Base-by-base conservation (phyloP, 2,329 filamentous ascomycete species). In the Neonectria sp. region DNA sequence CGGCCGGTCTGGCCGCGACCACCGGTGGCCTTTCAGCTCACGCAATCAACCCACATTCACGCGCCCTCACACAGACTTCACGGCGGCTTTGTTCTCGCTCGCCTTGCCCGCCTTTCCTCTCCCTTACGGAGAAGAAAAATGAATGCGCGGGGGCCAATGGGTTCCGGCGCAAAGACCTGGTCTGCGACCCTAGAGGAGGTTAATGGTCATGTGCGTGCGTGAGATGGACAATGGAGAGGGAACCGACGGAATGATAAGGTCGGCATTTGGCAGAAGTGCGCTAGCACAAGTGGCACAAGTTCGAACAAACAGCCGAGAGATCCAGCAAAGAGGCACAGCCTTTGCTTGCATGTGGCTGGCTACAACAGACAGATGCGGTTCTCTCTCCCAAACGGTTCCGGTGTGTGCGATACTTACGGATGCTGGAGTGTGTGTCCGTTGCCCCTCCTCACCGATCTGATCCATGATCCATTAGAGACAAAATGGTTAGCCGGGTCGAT, bases 1-100 rank as follows among this genome's bases (percentile, higher is more conserved):
- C 24, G 29, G 24, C 49, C 49, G 55, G 40, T 51, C 55, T 60
- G 55, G 62, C 56, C 56, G 55, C 40, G 62, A 51, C 45, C 56
- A 59, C 56, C 33, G n/a, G 31, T n/a, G 29, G 7, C 31, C 56
- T 48, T 59, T 59, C 55, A 64, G 61, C 46, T 45, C 29, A 33
- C 21, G 48, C 46, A 53, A 49, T 48, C 55, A 55, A 59, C 45
- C 53, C 46, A 24, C 31, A 25, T 46, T 17, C 31, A 21, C 48
- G 29, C 27, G 48, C 48, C 15, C 27, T 31, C 48, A 33, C 48
- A 33, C 27, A 27, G 48, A 29, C 49, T 52, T 52, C 11, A 13
- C 29, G 7, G 25, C 24, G 12, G 48, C 29, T 49, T 49, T 25
- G 29, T 58, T 35, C 29, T 60, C 13, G 35, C 25, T 33, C 27